Base-by-base conservation (phyloP, 2,329 filamentous ascomycete species). In the Colletotrichum sp. region DNA sequence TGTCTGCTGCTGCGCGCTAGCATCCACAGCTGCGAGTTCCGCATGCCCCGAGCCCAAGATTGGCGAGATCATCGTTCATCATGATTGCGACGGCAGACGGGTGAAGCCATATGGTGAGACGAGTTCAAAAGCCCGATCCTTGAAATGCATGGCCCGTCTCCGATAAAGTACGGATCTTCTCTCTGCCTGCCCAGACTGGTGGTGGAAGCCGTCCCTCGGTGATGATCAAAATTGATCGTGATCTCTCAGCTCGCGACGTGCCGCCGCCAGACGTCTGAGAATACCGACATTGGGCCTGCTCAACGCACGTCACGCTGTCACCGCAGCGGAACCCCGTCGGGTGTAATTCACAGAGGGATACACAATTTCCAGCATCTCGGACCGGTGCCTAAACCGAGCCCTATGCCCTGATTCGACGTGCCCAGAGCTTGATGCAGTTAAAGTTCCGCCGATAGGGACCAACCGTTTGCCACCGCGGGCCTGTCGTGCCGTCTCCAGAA, bases 91-190 rank as follows among this genome's bases (percentile, higher is more conserved):
- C 39, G 34, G 28, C 49, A 34, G 63, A 57, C 39, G 34, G 28
- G 49, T 44, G 63, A 57, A 64, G 73, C 39, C 39, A 52, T 32
- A 60, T 32, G 10, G 64, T 52, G 69, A 72, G 73, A 59, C 32
- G 72, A 39, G 16, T 7, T 52, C n/a, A 21, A 36, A 63, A 55
- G 28, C 52, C 52, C 36, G 49, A 34, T 34, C 52, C 55, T 66
- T 63, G 62, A n/a, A 39, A 55, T 55, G 69, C 55, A 67, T 52
- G 69, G 30, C 72, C 26, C 16, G 49, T 76, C 64, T 76, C 55
- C 34, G 64, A 76, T 76, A 59, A 57, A 72, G 73, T 72, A 68
- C 63, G 32, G 69, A 69, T 76, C 69, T 72, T 67, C 72, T 34
- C 57, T 57, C 44, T n/a, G 49, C 69, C 52, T 72, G 44, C 64